Percentiles rank a stretch among this genome's conserved stretches.
Evolutionary conservation across 2,329 filamentous ascomycete genomes (phyloP).

Genomic region (Aspergillus ibericus): DNA sequence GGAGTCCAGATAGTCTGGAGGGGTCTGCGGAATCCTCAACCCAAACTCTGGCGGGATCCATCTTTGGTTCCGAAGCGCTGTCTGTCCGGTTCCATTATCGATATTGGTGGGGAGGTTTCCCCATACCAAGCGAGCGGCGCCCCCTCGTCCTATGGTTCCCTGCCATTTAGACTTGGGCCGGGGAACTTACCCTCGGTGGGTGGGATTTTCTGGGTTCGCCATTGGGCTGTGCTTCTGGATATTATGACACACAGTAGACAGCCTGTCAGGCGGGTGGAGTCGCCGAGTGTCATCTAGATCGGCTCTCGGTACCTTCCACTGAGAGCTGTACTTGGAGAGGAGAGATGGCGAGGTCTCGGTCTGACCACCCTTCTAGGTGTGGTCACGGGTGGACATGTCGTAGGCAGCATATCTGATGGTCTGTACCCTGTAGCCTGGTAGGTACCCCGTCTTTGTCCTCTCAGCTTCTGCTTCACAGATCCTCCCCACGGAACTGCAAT

Average conservation of each 20-base stretch:
- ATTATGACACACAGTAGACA: neutral
- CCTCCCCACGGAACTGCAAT: neutral
- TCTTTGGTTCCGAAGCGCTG: neutral
- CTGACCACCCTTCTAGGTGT: neutral
- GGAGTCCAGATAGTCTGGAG: constrained; percentile 1
- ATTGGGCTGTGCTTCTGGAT: neutral
- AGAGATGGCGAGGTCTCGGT: neutral
- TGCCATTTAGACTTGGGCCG: neutral
- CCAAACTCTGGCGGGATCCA: constrained; percentile 10
- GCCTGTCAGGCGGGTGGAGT: neutral
- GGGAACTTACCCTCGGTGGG: neutral
- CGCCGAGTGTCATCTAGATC: neutral
- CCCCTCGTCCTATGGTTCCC: neutral
- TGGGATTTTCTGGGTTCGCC: neutral
- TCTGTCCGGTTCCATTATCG: neutral
- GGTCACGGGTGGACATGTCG: neutral
- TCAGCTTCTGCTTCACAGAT: neutral
- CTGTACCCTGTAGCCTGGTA: neutral
- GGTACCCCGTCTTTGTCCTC: neutral
- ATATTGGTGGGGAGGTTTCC: constrained; percentile 3
- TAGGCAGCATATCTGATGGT: neutral
- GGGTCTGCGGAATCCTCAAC: constrained; percentile 17
- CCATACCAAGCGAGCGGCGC: neutral
- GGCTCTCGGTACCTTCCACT: neutral
- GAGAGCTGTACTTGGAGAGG: neutral